phyloP scores from a whole-genome alignment of 2,329 filamentous ascomycete species.

The Akanthomyces dipterigenus region DNA sequence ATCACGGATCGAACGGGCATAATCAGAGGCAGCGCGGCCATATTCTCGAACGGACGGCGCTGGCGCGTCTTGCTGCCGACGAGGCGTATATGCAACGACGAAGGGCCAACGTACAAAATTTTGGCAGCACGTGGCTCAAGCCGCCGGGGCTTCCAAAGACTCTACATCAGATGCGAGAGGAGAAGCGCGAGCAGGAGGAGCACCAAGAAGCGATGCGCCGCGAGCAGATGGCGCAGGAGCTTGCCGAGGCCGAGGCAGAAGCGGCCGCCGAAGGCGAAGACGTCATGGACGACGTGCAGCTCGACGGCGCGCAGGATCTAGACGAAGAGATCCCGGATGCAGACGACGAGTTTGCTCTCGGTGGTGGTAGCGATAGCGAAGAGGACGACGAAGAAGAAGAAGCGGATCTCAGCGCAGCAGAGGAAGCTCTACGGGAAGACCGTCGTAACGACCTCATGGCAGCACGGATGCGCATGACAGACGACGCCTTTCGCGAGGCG shows the following conservation, averaged over 20 bases:
- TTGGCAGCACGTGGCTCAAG: conserved; percentile 83
- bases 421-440: conserved; percentile 35
- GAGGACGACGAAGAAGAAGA: conserved; percentile 35
- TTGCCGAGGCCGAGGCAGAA: conserved; percentile 58
- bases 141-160: conserved; percentile 87
- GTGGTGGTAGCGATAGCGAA: conserved; percentile 36
- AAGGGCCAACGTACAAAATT: conserved; percentile 75
- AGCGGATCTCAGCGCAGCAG: conserved; percentile 24
- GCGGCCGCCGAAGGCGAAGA: conserved; percentile 27
- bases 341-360: conserved; percentile 47
- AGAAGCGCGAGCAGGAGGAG: conserved; percentile 82
- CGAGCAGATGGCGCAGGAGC: conserved; percentile 65
- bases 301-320: conserved; percentile 52
- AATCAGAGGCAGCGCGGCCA: conserved; percentile 26
- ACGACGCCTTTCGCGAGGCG: conserved; percentile 57
- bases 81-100: conserved; percentile 71
- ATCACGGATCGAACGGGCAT: conserved; percentile 14
- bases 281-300: conserved; percentile 49
- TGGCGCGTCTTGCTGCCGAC: conserved; percentile 66
- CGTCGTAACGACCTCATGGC: conserved; percentile 43
- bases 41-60: conserved; percentile 49
- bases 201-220: conserved; percentile 67
- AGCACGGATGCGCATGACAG: conserved; percentile 46
- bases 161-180: conserved; percentile 81
- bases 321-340: conserved; percentile 70